These are phyloP conservation scores for Polyplosphaeria fusca DNA, from an alignment of 495 filamentous ascomycete genomes.

Conservation along the genomic window DNA sequence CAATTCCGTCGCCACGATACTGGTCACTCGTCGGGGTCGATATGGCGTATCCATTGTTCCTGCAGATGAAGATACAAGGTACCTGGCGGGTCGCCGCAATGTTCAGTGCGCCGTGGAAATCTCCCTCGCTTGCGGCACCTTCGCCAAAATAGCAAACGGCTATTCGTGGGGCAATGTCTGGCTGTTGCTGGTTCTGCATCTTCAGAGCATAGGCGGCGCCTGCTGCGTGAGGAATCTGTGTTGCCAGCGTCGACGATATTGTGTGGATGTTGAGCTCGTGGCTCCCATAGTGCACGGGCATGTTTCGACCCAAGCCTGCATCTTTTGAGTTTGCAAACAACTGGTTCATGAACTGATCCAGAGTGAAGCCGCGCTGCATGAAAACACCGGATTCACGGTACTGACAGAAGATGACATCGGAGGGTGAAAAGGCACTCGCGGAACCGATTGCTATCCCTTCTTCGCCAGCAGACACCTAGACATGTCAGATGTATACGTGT, in stretches of 20 bases:
- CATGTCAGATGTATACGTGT: neutral
- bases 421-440: conserved; percentile 71
- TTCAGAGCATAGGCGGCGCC: conserved; percentile 95
- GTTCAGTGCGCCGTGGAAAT: conserved; percentile 96
- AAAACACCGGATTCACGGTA: conserved; percentile 93
- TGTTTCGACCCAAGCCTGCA: conserved; percentile 79
- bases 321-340: conserved; percentile 88
- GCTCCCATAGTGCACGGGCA: conserved; percentile 96
- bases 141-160: conserved; percentile 94
- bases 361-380: conserved; percentile 80
- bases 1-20: conserved; percentile 95
- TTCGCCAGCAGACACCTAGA: conserved; percentile 83
- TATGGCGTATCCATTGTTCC: conserved; percentile 97
- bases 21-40: conserved; percentile 92
- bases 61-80: conserved; percentile 89
- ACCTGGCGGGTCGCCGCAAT: conserved; percentile 92
- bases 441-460: conserved; percentile 90
- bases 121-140: conserved; percentile 94
- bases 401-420: conserved; percentile 90
- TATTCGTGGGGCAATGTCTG: conserved; percentile 61
- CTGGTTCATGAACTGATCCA: conserved; percentile 91
- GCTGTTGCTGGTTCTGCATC: conserved; percentile 72
- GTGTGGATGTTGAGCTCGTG: conserved; percentile 81
- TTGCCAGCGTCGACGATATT: conserved; percentile 89
- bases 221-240: conserved; percentile 91